A percentile compares a stretch with the other conserved stretches of the same genome.
These are phyloP conservation scores for Neofusicoccum cordaticola DNA, from an alignment of 2,329 filamentous ascomycete genomes.

Conservation along the genomic window DNA sequence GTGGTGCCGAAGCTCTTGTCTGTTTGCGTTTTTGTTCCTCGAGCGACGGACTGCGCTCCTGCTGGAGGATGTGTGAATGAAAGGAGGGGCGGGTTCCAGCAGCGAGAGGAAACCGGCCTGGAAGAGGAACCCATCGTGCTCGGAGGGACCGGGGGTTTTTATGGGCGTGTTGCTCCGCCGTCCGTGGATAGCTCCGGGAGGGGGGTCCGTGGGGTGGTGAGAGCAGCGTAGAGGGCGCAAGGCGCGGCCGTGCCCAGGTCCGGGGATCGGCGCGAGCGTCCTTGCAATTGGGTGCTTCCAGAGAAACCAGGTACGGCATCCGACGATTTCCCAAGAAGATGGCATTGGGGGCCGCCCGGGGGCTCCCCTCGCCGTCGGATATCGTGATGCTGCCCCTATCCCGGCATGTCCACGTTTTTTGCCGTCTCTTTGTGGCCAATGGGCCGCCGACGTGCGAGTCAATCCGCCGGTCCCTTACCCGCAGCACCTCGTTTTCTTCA, in stretches of 20 bases:
- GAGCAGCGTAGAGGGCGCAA: not conserved
- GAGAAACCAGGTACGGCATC: not conserved
- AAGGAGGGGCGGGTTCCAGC: not conserved
- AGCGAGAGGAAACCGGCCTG: not conserved
- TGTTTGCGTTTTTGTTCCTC: not conserved
- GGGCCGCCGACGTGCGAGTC: too few species aligned
- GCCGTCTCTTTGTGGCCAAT: too few species aligned
- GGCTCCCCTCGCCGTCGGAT: not conserved
- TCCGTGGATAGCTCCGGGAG: not conserved
- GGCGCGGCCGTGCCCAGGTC: not conserved
- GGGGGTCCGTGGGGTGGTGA: constrained; percentile 1
- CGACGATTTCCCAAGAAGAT: not conserved
- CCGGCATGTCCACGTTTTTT: too few species aligned
- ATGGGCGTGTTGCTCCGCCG: not conserved
- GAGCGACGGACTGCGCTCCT: not conserved
- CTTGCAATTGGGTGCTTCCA: not conserved
- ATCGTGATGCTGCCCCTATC: too few species aligned
- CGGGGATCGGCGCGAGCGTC: not conserved
- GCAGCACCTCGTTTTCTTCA: too few species aligned
- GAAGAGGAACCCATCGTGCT: not conserved
- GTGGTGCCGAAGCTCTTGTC: not conserved
- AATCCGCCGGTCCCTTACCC: too few species aligned
- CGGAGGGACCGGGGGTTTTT: not conserved
- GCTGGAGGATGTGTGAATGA: not conserved
- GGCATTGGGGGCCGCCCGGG: not conserved